Evolutionary conservation across 306 rosid genomes (phyloP).

Genomic region (Cucumis melo): DNA sequence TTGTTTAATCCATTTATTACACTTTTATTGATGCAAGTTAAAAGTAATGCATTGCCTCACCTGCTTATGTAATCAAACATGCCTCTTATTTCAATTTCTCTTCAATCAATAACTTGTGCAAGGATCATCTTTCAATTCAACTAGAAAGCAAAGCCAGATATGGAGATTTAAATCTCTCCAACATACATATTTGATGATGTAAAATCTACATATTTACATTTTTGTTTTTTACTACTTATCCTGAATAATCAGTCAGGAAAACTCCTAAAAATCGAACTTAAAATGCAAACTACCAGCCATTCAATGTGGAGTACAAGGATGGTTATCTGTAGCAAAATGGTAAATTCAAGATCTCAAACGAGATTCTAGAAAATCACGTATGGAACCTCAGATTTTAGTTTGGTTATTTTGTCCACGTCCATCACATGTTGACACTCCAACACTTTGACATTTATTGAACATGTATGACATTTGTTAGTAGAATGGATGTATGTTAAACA

Average conservation of each 20-base stretch:
- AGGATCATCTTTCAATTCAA: neutral
- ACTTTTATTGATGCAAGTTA: neutral
- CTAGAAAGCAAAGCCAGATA: neutral
- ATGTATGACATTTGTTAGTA: neutral
- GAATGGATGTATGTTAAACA: neutral
- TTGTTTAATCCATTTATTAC: neutral
- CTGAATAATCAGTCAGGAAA: too few species aligned
- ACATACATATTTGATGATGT: too few species aligned
- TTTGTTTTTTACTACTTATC: too few species aligned
- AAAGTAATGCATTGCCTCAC: too few species aligned
- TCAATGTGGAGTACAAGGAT: too few species aligned
- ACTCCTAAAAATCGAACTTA: too few species aligned
- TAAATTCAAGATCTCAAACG: neutral
- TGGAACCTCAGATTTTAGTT: neutral
- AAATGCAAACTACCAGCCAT: too few species aligned
- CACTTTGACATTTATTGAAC: neutral
- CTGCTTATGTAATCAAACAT: too few species aligned
- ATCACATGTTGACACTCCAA: neutral
- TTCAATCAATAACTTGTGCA: neutral
- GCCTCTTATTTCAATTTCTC: neutral
- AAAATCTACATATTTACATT: too few species aligned
- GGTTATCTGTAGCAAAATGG: neutral
- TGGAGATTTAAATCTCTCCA: neutral
- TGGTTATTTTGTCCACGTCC: neutral
- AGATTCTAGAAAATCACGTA: neutral